phyloP scores from a whole-genome alignment of 2,329 filamentous ascomycete species.

The Tolypocladium inflatum region DNA sequence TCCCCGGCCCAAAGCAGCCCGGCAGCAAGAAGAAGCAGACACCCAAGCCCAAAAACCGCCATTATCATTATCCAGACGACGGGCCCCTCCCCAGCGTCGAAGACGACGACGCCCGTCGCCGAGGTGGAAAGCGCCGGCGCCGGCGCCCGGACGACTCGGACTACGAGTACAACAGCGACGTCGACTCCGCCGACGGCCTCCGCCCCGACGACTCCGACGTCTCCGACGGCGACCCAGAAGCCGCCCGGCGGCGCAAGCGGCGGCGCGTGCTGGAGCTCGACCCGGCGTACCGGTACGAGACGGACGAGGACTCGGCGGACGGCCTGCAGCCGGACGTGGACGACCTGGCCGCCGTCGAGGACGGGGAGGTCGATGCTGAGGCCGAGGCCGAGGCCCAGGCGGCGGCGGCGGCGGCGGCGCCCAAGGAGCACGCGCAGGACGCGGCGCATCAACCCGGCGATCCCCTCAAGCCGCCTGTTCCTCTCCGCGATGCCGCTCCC shows the following conservation, averaged over 20 bases:
- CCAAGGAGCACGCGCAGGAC: too few relatives aligned
- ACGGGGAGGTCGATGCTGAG: not conserved
- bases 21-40: not conserved
- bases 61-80: not conserved
- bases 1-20: not conserved
- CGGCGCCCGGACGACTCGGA: not conserved
- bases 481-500: not conserved
- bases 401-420: too few relatives aligned
- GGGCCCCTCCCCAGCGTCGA: not conserved
- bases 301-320: conserved; percentile 12
- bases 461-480: not conserved
- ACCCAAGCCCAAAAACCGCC: not conserved
- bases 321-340: conserved; percentile 9
- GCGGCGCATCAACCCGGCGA: not conserved
- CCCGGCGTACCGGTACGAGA: conserved; percentile 8
- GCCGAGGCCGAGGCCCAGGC: not conserved
- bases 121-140: not conserved
- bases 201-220: not conserved
- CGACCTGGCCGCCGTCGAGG: conserved; percentile 3
- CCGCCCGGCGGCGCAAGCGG: not conserved
- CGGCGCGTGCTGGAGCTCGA: conserved; percentile 3
- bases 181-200: not conserved
- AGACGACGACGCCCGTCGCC: too few relatives aligned
- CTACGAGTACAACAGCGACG: not conserved
- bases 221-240: not conserved